Base-by-base conservation (phyloP, 495 filamentous ascomycete genomes). In the Lindgomyces ingoldianus region DNA sequence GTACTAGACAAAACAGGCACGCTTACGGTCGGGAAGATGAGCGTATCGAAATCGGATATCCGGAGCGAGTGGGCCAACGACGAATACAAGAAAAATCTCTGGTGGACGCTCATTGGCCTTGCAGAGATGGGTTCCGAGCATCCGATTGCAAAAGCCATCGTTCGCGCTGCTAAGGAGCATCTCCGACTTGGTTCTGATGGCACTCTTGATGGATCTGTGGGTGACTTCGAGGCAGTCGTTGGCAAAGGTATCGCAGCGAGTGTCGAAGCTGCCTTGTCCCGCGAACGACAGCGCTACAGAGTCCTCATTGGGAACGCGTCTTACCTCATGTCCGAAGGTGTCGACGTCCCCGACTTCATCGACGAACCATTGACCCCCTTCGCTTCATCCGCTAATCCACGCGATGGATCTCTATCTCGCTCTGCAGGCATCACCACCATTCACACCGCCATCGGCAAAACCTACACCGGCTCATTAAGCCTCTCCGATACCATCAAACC, bases 1-100 rank as follows among this genome's bases (percentile, higher is more conserved):
- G 92, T 99, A n/a, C 86, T 98, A n/a, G 94, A 99, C 78, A 99
- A 99, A 81, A 99, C 94, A 3, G 94, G 94, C 26, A 99, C 94
- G 1, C 80, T 99, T 67, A 99, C 94, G 0, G 85, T 91, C 57
- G 94, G 94, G 0, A 91, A 90, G 74, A 98, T 99, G 94, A 91
- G 82, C 62, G 93, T 98, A 25, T 86, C 90, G 22, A 84, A 88
- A 60, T 77, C 80, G 19, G 84, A 84, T 39, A 79, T 91, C 52
- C 83, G 84, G 36, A 76, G 84, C 22, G 78, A 81, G 0, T 98
- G 92, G 92, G 77, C 83, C 27, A 78, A 81, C 39, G 85, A 83
- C 49, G 83, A 87, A 27, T 86, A 83, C 83, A 84, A 85, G 48
- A 84, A 81, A 55, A 83, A 83, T 44, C 79, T 97, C 3, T 99